Evolutionary conservation across 2,329 filamentous ascomycete genomes (phyloP), one percentile per base, ranked within the genome.

Genomic region (Alternaria hordeiaustralica): DNA sequence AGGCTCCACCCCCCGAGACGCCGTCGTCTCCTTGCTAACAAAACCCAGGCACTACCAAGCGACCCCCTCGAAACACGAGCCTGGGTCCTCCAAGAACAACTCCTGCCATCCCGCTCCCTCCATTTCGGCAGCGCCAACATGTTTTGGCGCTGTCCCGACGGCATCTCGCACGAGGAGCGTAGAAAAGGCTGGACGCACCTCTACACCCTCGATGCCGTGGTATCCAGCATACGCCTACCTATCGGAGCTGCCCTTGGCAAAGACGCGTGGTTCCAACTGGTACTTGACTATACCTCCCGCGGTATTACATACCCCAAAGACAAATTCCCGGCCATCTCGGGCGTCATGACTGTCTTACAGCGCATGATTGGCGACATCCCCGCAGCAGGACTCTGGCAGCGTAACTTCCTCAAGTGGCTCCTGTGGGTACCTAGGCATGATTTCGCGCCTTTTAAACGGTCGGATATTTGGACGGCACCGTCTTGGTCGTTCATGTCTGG

Each of bases 401-500:
- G 45, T 12, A 49, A 50, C 11, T 63, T 66, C 21, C 9, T 54
- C 6, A 46, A 49, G 23, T 58, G 61, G n/a, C 58, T 66, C 9
- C 43, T 66, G 12, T 66, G 64, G 33, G 23, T 54, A 6, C 63
- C 63, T 12, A 44, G 18, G 6, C 41, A 41, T 20, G 61, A 63
- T 26, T 4, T 54, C 8, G 45, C 44, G 30, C 55, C 57, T 4
- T 53, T 53, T 4, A n/a, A 26, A n/a, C 21, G 47, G 8, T 12
- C 50, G 3, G 49, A 15, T 0, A 1, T 30, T 1, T 66, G 44
- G 46, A 41, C 44, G 3, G 64, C 64, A 2, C 64, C 64, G 8
- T 66, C 64, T 6, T 66, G 64, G 64, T 66, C 64, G 2, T 66
- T 58, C 21, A 58, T 58, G 7, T 41, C 64, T 3, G 15, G 63